Base-by-base conservation (phyloP, 331 rosid genomes). In the Arachis monticola region DNA sequence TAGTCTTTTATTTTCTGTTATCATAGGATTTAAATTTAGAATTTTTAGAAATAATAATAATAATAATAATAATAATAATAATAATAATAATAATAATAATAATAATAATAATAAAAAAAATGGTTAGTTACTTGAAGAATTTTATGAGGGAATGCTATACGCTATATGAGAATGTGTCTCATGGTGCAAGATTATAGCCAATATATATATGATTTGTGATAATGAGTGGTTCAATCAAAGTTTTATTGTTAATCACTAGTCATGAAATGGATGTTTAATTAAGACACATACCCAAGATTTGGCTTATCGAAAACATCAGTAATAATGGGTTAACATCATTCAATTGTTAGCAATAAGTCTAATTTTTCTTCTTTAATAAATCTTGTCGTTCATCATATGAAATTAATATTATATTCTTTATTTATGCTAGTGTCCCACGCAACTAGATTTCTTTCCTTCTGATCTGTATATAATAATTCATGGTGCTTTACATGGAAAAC, bases 241-340 rank as follows among this genome's bases (percentile, higher is more conserved):
- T 38, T 38, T 77, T 68, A 14, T 35, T 63, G 42, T 38, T 72
- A 67, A 73, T 73, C 69, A 38, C 41, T 72, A 44, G 41, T 52
- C 73, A 53, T 67, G 55, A 63, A 74, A 82, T 50, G 60, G 50
- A 56, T 73, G 55, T 69, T 74, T 8, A 61, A 82, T 74, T 69
- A 57, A 11, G 77, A 78, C 69, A 63, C 45, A 48, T 35, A 72
- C 65, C 70, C 47, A 74, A 68, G 79, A 72, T 77, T 77, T 77
- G 76, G 74, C 72, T 82, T 55, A 55, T 61, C 22, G 61, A 68
- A 77, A 53, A 40, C 47, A 63, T 10, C 48, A 60, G 53, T 75
- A 79, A 71, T 74, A 72, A 79, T 71, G 69, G 60, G 12, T 70
- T 64, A 52, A 64, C 81, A 78, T 74, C 69, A 59, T 69, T 82